Evolutionary conservation across 2,329 filamentous ascomycete genomes (phyloP).

Genomic region (Pseudocercospora fuligena): DNA sequence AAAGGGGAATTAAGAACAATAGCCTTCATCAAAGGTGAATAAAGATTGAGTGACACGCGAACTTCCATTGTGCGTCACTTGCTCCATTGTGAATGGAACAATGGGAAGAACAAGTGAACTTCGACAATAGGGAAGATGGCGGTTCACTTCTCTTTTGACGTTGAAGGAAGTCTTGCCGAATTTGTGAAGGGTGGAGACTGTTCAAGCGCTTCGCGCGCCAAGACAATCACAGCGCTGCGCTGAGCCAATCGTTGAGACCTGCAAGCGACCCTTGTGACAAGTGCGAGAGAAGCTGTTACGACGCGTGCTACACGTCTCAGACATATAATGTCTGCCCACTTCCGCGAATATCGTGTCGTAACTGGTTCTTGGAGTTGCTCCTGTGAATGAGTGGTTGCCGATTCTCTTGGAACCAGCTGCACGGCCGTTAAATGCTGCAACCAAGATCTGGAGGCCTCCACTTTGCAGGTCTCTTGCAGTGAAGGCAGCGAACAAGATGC

Average conservation of each 20-base stretch:
- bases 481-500: background rate
- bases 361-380: background rate
- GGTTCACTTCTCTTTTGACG: conserved; percentile 6
- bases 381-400: background rate
- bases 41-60: background rate
- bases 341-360: background rate
- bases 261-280: background rate
- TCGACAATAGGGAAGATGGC: conserved; percentile 1
- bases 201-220: background rate
- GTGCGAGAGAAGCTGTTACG: background rate
- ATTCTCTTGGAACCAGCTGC: background rate
- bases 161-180: background rate
- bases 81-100: conserved; percentile 8
- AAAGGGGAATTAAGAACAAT: background rate
- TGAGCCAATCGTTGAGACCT: background rate
- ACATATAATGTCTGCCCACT: background rate
- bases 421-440: background rate
- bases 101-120: background rate
- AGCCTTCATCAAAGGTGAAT: conserved; percentile 11
- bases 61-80: background rate
- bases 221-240: conserved; percentile 1
- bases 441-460: background rate
- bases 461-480: background rate
- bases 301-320: background rate
- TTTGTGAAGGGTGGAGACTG: background rate